phyloP scores from a whole-genome alignment of 371 early-diverging fungal genomes.

The Mucor mucedo region DNA sequence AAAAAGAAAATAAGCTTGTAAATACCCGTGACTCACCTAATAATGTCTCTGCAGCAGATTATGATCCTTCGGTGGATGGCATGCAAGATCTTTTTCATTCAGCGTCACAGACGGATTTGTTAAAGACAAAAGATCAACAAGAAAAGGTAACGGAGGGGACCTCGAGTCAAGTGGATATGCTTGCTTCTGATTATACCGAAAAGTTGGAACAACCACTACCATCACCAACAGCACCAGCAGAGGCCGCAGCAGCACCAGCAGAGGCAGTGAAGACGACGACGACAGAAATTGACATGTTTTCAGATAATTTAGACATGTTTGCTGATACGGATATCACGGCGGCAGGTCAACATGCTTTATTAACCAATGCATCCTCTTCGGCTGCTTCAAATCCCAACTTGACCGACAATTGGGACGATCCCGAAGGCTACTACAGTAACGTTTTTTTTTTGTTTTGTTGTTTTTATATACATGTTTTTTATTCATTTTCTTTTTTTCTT shows the following conservation, averaged over 20 bases:
- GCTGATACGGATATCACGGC: slow-evolving; percentile 36
- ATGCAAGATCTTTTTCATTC: slow-evolving; percentile 46
- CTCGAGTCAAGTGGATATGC: slow-evolving; percentile 61
- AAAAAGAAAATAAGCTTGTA: slow-evolving; percentile 21
- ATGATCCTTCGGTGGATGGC: slow-evolving; percentile 68
- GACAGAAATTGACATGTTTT: slow-evolving; percentile 80
- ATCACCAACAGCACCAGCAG: too few species aligned
- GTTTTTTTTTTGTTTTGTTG: slow-evolving; percentile 21
- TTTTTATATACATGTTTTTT: background rate
- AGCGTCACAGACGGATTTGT: slow-evolving; percentile 52
- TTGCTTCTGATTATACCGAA: slow-evolving; percentile 66
- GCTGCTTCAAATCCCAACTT: slow-evolving; percentile 59
- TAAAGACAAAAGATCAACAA: slow-evolving; percentile 60
- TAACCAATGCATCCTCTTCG: slow-evolving; percentile 3
- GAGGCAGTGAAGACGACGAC: background rate
- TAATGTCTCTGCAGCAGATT: slow-evolving; percentile 73
- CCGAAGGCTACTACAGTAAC: slow-evolving; percentile 93
- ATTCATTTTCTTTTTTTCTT: background rate
- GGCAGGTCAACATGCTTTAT: slow-evolving; percentile 28
- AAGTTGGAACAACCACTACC: slow-evolving; percentile 29
- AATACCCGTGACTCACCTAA: slow-evolving; percentile 42
- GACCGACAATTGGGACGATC: slow-evolving; percentile 93
- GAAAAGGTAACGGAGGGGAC: slow-evolving; percentile 42
- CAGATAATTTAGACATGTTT: slow-evolving; percentile 67
- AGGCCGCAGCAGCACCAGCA: too few species aligned